phyloP scores from a whole-genome alignment of 1,139 yeast species.

The Lodderomyces orthopsilosis region DNA sequence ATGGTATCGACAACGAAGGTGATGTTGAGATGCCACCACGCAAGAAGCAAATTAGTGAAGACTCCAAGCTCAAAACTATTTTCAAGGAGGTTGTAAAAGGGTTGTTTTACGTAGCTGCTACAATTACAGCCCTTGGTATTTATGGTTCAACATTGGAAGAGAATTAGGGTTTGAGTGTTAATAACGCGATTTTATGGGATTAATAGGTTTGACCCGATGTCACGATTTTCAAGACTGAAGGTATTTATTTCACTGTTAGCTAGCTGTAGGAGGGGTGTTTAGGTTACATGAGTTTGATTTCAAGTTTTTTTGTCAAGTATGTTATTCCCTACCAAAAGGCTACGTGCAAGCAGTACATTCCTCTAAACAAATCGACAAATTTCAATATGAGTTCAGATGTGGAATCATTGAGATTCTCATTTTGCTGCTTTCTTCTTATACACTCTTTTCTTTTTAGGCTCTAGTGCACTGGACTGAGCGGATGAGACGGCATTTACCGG shows the following conservation, averaged over 20 bases:
- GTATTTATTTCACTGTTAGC: no score
- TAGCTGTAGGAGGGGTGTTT: no score
- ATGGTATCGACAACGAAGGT: neutral
- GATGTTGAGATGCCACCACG: constrained; percentile 8
- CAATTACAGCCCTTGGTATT: constrained; percentile 38
- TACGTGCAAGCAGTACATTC: no score
- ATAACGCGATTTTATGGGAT: neutral
- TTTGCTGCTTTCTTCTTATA: constrained; percentile 12
- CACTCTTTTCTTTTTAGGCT: constrained; percentile 14
- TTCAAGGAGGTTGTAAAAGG: constrained; percentile 37
- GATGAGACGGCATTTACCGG: constrained; percentile 17
- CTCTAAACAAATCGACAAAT: no score
- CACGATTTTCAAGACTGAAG: no score
- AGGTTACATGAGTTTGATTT: no score
- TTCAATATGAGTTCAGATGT: no score
- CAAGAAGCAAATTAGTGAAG: constrained; percentile 11
- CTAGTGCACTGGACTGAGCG: constrained; percentile 10
- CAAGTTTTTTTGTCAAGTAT: no score
- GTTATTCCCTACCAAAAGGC: no score
- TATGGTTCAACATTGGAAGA: constrained; percentile 24
- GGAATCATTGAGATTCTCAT: neutral
- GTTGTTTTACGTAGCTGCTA: constrained; percentile 30
- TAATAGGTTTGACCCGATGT: neutral
- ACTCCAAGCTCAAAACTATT: constrained; percentile 18
- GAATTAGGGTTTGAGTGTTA: neutral